Evolutionary conservation across 2,329 filamentous ascomycete genomes (phyloP), one percentile per base, ranked within the genome.

Genomic region (Xylariaceae sp.): DNA sequence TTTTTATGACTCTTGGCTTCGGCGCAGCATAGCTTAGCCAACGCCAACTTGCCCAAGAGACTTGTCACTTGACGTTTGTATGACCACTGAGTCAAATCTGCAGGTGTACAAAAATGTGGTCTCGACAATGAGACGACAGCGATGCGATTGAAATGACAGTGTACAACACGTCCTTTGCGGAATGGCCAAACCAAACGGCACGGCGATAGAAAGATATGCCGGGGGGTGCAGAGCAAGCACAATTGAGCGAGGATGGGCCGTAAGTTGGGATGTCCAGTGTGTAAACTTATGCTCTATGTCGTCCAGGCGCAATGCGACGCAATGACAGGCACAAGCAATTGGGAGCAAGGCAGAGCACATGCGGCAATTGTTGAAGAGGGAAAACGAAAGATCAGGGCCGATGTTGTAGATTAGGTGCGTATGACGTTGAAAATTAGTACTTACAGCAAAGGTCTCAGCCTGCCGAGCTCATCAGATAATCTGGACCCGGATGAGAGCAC

Each of bases 41-140:
- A 31, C 47, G 26, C 11, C 21, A 16, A 24, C 19, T 14, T 3
- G 39, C 6, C 11, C 17, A 17, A 17, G 41, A 37, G 39, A 28
- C 37, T 50, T 49, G 61, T 65, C 62, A 60, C 63, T 67, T 65
- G 66, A 64, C 53, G 60, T 50, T 26, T 60, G 62, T 62, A 63
- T 61, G 56, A 67, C 60, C 56, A 58, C 36, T 40, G 44, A 51
- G 53, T 52, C 58, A 60, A 54, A 59, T 55, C 52, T 49, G 58
- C 31, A 46, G 51, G 53, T 17, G 61, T 50, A 62, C 65, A 59
- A 66, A 62, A 53, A 40, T 40, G 61, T 59, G 53, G 41, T 63
- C 41, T 60, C 56, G 49, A 55, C 46, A 45, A 49, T 24, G 26
- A 52, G 11, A 37, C 14, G 31, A 41, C 44, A 21, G 37, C 45